Evolutionary conservation across 2,329 filamentous ascomycete species (phyloP), one percentile per base, ranked within the genome.

Genomic region (Trichoderma asperellum): DNA sequence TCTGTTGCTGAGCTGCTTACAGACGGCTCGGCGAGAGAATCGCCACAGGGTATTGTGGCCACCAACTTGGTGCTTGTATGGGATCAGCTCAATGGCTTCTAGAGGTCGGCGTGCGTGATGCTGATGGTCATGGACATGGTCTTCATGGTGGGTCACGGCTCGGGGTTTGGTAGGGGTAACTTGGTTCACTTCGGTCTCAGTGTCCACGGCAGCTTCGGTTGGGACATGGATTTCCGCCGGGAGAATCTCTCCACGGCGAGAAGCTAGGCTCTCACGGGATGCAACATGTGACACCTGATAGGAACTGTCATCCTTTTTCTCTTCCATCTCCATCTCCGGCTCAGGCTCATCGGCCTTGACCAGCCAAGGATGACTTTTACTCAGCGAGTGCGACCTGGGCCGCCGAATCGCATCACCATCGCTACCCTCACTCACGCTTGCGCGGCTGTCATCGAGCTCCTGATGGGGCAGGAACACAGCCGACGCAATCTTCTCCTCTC

Each of bases 1-100:
- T 76, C 95, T 88, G 79, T 97, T 99, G 80, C 97, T 99, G 76
- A 99, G 87, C 81, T 97, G 94, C 81, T 99, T 99, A 85, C 96
- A 99, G 12, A 99, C 94, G 68, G 96, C 96, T 75, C 94, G 89
- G 73, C 93, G 90, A 21, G 96, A 98, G 78, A 99, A 98, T 53
- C 95, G 91, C 87, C 97, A 99, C 43, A 99, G 87, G 0, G 95
- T 97, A 7, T 94, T 97, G 79, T 99, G 96, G 0, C 96, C 96
- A 70, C 96, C 96, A 68, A 99, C 96, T 81, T 99, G 96, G 81
- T 99, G 96, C 73, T 93, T 93, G 81, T 97, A 99, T 1, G 96
- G 96, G 76, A 97, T 97, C 70, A 99, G 85, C 79, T 98, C 94
- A 73, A 99, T 97, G 35, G 95, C 95, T 72, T 95, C 93, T 34